Percentiles rank a stretch among this genome's conserved stretches.
Evolutionary conservation across 495 filamentous ascomycete genomes (phyloP).

Genomic region (Astrothelium macrocarpum): DNA sequence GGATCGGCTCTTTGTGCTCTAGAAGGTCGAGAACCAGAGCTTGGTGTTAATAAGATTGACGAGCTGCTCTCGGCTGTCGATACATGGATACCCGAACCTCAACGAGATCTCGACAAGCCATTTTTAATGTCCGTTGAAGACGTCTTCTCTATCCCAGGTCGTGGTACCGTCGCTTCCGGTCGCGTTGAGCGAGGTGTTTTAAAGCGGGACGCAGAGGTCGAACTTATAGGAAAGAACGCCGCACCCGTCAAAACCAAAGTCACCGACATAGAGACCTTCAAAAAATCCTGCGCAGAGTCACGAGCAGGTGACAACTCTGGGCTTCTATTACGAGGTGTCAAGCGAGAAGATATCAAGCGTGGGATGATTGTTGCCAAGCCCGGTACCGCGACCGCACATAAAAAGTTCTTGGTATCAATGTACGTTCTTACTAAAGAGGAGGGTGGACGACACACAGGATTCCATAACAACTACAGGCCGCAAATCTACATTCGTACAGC

Average conservation of each 20-base stretch:
- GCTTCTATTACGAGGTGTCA: slow-evolving; percentile 85
- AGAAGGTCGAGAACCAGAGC: slow-evolving; percentile 77
- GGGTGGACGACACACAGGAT: slow-evolving; percentile 90
- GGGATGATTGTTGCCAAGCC: slow-evolving; percentile 88
- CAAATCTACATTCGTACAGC: slow-evolving; percentile 93
- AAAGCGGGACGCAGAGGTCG: slow-evolving; percentile 87
- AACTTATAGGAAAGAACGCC: slow-evolving; percentile 75
- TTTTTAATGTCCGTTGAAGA: slow-evolving; percentile 99
- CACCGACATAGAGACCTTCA: slow-evolving; percentile 98
- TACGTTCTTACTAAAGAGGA: slow-evolving; percentile 97
- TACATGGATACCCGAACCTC: slow-evolving; percentile 88
- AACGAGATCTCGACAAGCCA: slow-evolving; percentile 87
- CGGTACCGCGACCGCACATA: slow-evolving; percentile 66
- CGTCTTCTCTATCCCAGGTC: slow-evolving; percentile 94
- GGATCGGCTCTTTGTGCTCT: slow-evolving; percentile 93
- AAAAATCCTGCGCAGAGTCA: slow-evolving; percentile 93
- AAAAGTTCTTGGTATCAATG: slow-evolving; percentile 86
- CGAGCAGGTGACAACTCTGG: slow-evolving; percentile 97
- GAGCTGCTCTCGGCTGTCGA: slow-evolving; percentile 84
- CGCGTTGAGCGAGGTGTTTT: slow-evolving; percentile 92
- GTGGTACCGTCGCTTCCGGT: slow-evolving; percentile 92
- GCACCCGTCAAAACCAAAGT: slow-evolving; percentile 92
- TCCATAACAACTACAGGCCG: slow-evolving; percentile 86
- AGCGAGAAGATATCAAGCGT: slow-evolving; percentile 83
- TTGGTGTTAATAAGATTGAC: slow-evolving; percentile 77